A percentile compares a stretch with the other conserved stretches of the same genome.
Evolutionary conservation across 164 flowering plant species (phyloP).

Genomic region (Amborella trichopoda): DNA sequence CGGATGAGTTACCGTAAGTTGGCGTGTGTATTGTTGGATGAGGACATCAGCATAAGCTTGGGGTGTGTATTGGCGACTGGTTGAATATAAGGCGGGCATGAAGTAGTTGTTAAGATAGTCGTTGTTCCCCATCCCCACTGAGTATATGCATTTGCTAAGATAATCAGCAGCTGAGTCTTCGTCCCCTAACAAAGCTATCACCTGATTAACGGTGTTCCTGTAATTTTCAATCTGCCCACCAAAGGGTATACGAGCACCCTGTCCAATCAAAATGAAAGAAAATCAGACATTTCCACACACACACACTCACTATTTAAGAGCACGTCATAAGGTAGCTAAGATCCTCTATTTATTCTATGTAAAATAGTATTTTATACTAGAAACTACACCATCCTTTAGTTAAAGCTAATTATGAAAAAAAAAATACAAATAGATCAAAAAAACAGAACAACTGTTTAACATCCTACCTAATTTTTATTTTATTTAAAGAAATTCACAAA

Average conservation of each 20-base stretch:
- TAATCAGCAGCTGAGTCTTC: constrained; percentile 19
- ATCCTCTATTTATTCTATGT: no score
- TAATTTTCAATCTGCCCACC: constrained; percentile 51
- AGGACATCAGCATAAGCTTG: constrained; percentile 58
- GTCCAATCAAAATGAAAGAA: neutral
- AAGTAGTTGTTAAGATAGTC: constrained; percentile 55
- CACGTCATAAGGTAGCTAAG: no score
- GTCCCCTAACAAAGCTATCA: constrained; percentile 39
- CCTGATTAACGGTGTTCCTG: constrained; percentile 24
- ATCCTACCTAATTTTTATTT: no score
- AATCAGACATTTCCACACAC: no score
- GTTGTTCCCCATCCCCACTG: constrained; percentile 37
- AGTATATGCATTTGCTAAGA: constrained; percentile 22
- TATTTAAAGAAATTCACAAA: no score
- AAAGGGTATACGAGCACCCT: constrained; percentile 58
- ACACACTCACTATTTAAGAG: no score
- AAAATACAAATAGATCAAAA: no score
- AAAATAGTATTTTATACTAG: no score
- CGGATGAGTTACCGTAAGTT: constrained; percentile 25
- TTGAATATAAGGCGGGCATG: constrained; percentile 42
- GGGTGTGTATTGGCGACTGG: constrained; percentile 42
- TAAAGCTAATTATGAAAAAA: no score
- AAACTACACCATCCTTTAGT: no score
- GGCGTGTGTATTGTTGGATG: constrained; percentile 39
- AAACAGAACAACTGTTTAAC: no score